These are phyloP conservation scores for Begonia fuchsioides DNA, from an alignment of 306 rosid species.

Conservation along the genomic window DNA sequence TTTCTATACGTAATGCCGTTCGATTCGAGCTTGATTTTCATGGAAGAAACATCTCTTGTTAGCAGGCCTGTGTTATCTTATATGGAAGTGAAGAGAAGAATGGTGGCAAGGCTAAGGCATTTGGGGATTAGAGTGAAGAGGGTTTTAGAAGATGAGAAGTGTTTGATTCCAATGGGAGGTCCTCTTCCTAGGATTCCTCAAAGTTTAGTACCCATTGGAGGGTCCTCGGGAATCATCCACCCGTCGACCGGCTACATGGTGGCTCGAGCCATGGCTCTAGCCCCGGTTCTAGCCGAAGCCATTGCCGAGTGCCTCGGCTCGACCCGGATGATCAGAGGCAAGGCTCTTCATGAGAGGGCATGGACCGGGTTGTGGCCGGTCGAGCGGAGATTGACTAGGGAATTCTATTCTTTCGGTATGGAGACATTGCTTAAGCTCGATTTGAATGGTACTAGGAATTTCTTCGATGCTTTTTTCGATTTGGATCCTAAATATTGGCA, in stretches of 20 bases:
- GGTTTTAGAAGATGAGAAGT: constrained; percentile 65
- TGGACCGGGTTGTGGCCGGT: constrained; percentile 77
- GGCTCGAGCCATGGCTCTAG: constrained; percentile 49
- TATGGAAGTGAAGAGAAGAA: constrained; percentile 44
- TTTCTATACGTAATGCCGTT: constrained; percentile 92
- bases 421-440: constrained; percentile 78
- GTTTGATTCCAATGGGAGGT: constrained; percentile 94
- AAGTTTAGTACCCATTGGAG: constrained; percentile 63
- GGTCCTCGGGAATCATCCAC: constrained; percentile 63
- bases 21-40: constrained; percentile 47
- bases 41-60: constrained; percentile 82
- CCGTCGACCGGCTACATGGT: constrained; percentile 88
- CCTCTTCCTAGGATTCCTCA: constrained; percentile 60
- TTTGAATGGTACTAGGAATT: constrained; percentile 46
- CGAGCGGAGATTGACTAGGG: constrained; percentile 38
- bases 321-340: constrained; percentile 71
- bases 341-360: constrained; percentile 26
- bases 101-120: constrained; percentile 79
- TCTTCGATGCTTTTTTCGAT: constrained; percentile 76
- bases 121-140: constrained; percentile 59
- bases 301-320: constrained; percentile 67
- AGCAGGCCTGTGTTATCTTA: constrained; percentile 56
- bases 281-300: constrained; percentile 34
- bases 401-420: constrained; percentile 76
- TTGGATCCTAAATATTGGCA: constrained; percentile 60